phyloP scores from a whole-genome alignment of 2,329 filamentous ascomycete species.

The Colletotrichum higginsianum region DNA sequence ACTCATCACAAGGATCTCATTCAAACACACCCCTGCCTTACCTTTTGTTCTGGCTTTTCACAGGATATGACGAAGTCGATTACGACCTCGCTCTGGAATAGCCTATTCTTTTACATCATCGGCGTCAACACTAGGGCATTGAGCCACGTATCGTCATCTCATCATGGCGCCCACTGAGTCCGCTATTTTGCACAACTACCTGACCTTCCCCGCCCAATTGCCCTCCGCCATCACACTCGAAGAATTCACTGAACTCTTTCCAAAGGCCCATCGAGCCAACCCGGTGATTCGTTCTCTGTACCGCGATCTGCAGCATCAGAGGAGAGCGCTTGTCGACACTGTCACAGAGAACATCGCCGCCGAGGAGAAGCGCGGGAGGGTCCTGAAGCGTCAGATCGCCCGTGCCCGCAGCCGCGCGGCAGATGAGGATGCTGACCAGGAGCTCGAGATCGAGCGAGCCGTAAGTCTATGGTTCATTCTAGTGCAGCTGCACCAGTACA shows the following conservation, averaged over 20 bases:
- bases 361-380: constrained; percentile 75
- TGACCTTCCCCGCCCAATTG: constrained; percentile 82
- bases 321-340: constrained; percentile 76
- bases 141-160: background rate
- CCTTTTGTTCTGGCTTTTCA: constrained; percentile 46
- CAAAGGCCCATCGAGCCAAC: constrained; percentile 74
- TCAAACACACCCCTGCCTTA: constrained; percentile 49
- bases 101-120: background rate
- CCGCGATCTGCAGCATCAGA: constrained; percentile 82
- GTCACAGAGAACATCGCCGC: constrained; percentile 76
- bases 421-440: constrained; percentile 71
- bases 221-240: constrained; percentile 80
- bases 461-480: constrained; percentile 54
- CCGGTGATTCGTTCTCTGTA: constrained; percentile 81
- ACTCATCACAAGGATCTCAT: background rate
- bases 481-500: background rate
- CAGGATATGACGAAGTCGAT: background rate
- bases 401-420: constrained; percentile 67
- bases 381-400: constrained; percentile 70
- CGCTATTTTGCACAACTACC: constrained; percentile 82
- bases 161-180: constrained; percentile 82
- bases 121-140: constrained; percentile 48
- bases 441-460: constrained; percentile 74
- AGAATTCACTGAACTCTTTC: constrained; percentile 84
- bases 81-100: background rate